Conservation (phyloP, 2,329 filamentous ascomycete species). For the Dothideomycetes sp. region DNA sequence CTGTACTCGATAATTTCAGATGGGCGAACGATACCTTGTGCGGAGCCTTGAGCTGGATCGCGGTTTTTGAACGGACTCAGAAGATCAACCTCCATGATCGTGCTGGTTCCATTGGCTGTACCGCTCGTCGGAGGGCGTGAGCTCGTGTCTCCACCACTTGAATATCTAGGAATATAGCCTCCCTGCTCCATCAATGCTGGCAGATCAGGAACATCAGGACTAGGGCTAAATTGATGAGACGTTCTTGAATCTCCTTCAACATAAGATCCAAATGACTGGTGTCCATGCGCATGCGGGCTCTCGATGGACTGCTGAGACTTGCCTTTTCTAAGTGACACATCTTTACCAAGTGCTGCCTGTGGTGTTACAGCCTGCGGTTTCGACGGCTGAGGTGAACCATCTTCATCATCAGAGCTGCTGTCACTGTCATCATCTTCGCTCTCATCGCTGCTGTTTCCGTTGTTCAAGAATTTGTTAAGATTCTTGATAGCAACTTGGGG, state of each 20-base stretch:
- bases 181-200: slow-evolving; percentile 7
- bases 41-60: not conserved
- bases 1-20: not conserved
- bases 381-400: no score
- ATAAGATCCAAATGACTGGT: not conserved
- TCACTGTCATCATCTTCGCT: not conserved
- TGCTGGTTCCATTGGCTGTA: not conserved
- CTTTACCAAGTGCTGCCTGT: no score
- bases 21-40: not conserved
- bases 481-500: not conserved
- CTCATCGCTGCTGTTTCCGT: not conserved
- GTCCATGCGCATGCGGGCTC: not conserved
- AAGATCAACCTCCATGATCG: not conserved
- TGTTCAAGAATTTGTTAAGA: not conserved
- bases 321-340: no score
- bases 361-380: no score
- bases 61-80: not conserved
- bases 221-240: not conserved
- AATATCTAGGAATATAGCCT: slow-evolving; percentile 2
- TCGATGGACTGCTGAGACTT: no score
- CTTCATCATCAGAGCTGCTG: not conserved
- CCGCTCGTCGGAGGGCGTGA: not conserved
- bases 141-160: not conserved
- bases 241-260: not conserved
- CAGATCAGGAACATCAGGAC: slow-evolving; percentile 2